phyloP scores from a whole-genome alignment of 73 alveolate genomes.

The Tetrahymena elliotti region DNA sequence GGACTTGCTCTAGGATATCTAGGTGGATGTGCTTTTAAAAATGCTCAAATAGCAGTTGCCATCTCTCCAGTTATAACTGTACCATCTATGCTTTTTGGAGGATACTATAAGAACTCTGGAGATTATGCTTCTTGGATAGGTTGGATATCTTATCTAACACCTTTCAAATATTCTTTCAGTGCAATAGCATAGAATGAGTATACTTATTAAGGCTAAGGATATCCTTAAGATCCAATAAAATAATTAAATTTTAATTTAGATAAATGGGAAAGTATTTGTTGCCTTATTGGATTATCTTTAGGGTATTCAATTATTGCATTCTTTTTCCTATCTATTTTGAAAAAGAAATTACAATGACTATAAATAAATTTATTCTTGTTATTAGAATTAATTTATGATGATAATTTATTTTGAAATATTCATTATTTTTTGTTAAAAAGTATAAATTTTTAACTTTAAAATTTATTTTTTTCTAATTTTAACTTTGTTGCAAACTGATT shows the following conservation, averaged over 20 bases:
- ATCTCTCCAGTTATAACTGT: slow-evolving; percentile 25
- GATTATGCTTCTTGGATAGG: slow-evolving; percentile 40
- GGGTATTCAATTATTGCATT: slow-evolving; percentile 7
- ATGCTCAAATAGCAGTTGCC: slow-evolving; percentile 34
- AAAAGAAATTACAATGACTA: slow-evolving; percentile 8
- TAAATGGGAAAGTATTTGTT: slow-evolving; percentile 4
- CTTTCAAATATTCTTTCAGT: slow-evolving; percentile 55
- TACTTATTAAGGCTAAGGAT: neutral
- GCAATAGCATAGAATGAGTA: slow-evolving; percentile 47
- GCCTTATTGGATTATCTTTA: neutral
- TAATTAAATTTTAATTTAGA: slow-evolving; percentile 1
- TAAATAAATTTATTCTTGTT: too few relatives aligned
- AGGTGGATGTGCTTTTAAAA: slow-evolving; percentile 37
- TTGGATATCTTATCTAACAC: slow-evolving; percentile 61
- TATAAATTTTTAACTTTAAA: too few relatives aligned
- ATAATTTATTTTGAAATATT: too few relatives aligned
- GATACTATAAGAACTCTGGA: slow-evolving; percentile 49
- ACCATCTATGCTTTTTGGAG: slow-evolving; percentile 58
- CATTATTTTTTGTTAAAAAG: too few relatives aligned
- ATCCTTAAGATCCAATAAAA: slow-evolving; percentile 6
- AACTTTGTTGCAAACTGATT: too few relatives aligned
- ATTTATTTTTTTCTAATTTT: too few relatives aligned
- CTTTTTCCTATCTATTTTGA: neutral
- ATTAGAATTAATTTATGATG: too few relatives aligned
- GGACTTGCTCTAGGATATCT: slow-evolving; percentile 30